Evolutionary conservation across 768 basidiomycete genomes (phyloP), one percentile per base, ranked within the genome.

Genomic region (Cystobasidium onofrii): DNA sequence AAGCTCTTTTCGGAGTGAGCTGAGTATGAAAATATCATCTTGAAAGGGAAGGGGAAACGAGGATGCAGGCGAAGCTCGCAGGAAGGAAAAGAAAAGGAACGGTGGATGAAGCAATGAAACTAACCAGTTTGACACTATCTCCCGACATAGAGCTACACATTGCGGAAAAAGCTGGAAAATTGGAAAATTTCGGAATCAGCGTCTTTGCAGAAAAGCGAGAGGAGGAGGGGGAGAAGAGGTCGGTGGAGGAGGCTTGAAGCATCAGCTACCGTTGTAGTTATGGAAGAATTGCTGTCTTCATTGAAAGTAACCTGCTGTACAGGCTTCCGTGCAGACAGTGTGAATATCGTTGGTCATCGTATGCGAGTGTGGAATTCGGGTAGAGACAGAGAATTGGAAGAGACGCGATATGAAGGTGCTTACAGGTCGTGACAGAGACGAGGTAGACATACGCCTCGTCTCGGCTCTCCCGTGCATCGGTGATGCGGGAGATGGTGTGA

Each of bases 221-320:
- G 18, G 63, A 10, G 25, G 25, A 52, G 20, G 41, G 46, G 31
- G 41, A 46, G 46, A 36, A 34, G 7, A 25, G 41, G 10, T 17
- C 18, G 15, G 20, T 9, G 4, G 10, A 15, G 44, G 36, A 12
- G 6, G 27, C 20, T 43, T 52, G 65, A 39, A 43, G 55, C 44
- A 71, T 71, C 69, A 71, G 69, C 69, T 71, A 71, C 69, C 69
- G 69, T 71, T 71, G 69, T 71, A 71, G 69, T 71, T 57, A 60
- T 46, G 65, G 36, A 31, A 67, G 39, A n/a, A 71, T 31, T 55
- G 33, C 43, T 46, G 69, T 71, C 69, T 60, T 71, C 69, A 71
- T 55, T 60, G 52, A 27, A 23, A 29, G 39, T 31, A 25, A 9
- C 23, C 23, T 67, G 31, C 15, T 57, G 69, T n/a, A 57, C 33